Base-by-base conservation (phyloP, 345 rosid genomes). In the Arabis alpina region DNA sequence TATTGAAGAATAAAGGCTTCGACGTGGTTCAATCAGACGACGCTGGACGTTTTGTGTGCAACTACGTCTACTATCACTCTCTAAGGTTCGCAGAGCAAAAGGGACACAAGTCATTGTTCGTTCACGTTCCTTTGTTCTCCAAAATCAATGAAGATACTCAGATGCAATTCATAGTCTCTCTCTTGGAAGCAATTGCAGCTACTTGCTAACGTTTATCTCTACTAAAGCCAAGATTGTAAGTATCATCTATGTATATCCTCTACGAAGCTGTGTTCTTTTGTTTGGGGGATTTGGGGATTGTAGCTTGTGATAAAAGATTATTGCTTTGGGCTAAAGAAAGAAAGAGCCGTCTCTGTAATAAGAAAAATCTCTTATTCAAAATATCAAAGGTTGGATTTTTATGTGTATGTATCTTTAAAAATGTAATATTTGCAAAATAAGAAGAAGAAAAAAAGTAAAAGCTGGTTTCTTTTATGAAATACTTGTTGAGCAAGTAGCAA, bases 11-110 rank as follows among this genome's bases (percentile, higher is more conserved):
- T 58, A 77, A 48, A 70, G 86, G 84, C 60, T 82, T 73, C 58
- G 85, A 83, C 13, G 84, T 75, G 4, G 59, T 71, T 8, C 74
- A 79, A 76, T 90, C 96, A 10, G 64, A 81, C 4, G 90, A 90
- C 68, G 96, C 93, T 0, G 96, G 93, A 16, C 81, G 87, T 6
- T 88, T 86, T 32, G 84, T 88, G 8, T 90, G 97, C 88, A 88
- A 90, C 77, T 90, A 84, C 10, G 88, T 86, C 0, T 90, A 90
- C 70, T 86, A 87, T 60, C 96, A 86, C 43, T 87, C 92, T 9
- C 96, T 90, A 3, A 73, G 84, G 47, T 83, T 82, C 8, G 88
- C 93, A 1, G 85, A 86, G 77, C 78, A 80, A 80, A 88, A 84
- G 48, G 93, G 85, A 30, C 91, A 80, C 70, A 90, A 82, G 56